Conservation (phyloP, 768 basidiomycete species). For the Pleurotus ostreatus region DNA sequence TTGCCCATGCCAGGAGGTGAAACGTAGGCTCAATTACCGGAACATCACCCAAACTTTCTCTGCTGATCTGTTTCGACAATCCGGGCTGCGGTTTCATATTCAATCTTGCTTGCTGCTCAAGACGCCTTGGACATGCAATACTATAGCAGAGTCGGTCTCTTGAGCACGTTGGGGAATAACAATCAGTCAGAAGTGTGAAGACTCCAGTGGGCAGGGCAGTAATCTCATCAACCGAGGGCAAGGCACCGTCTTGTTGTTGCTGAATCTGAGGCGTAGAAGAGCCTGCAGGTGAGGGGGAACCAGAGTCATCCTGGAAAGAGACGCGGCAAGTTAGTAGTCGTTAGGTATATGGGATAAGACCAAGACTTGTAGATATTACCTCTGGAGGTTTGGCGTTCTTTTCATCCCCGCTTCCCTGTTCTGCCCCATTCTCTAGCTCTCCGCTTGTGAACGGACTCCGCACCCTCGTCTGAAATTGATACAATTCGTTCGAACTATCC, state of each 20-base stretch:
- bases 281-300: conserved; percentile 20
- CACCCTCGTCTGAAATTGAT: conserved; percentile 85
- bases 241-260: not conserved
- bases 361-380: not conserved
- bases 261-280: conserved; percentile 16
- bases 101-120: conserved; percentile 91
- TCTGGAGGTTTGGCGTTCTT: conserved; percentile 10
- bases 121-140: conserved; percentile 89
- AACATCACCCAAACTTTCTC: conserved; percentile 77
- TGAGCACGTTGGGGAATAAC: conserved; percentile 97
- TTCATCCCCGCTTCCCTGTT: conserved; percentile 21
- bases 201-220: conserved; percentile 81
- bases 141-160: conserved; percentile 94
- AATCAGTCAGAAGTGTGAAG: conserved; percentile 94
- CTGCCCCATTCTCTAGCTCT: conserved; percentile 45
- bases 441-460: conserved; percentile 84
- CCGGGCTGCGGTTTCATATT: conserved; percentile 95
- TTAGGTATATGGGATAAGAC: conserved; percentile 7
- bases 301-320: conserved; percentile 23
- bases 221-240: conserved; percentile 48
- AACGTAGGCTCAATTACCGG: conserved; percentile 47
- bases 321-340: not conserved
- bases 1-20: not conserved
- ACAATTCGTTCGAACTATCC: conserved; percentile 85
- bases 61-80: conserved; percentile 77